Percentiles rank a stretch among this genome's conserved stretches.
phyloP scores from a whole-genome alignment of 495 filamentous ascomycete genomes.

The Rhypophila decipiens region DNA sequence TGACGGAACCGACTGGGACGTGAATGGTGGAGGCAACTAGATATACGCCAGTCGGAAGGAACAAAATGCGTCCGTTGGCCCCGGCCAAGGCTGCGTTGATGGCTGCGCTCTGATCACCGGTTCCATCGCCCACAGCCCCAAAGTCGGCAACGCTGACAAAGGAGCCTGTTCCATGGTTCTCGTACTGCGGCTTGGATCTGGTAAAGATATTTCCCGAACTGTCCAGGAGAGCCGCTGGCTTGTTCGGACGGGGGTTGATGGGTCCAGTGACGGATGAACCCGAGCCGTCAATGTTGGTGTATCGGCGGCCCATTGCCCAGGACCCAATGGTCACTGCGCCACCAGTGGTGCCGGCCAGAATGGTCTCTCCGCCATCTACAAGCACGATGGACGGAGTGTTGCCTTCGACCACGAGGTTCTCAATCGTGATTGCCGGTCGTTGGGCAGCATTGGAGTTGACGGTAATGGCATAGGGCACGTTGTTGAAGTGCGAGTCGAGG shows the following conservation, averaged over 20 bases:
- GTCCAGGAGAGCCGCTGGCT: conserved; percentile 11
- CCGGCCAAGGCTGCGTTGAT: conserved; percentile 43
- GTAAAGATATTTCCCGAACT: neutral
- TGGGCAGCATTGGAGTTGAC: conserved; percentile 49
- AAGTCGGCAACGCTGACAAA: conserved; percentile 24
- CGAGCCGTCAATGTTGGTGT: conserved; percentile 24
- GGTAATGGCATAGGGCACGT: conserved; percentile 54
- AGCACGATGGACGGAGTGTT: conserved; percentile 29
- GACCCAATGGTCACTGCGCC: conserved; percentile 61
- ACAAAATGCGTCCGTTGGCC: conserved; percentile 49
- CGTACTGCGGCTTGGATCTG: neutral
- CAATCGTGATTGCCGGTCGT: conserved; percentile 32
- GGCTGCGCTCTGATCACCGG: conserved; percentile 11
- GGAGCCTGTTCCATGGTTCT: neutral
- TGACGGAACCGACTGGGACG: conserved; percentile 39
- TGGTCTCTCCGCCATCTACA: conserved; percentile 26
- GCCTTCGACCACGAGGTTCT: conserved; percentile 43
- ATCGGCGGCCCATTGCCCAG: conserved; percentile 38
- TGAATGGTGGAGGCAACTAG: conserved; percentile 24
- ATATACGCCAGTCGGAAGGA: conserved; percentile 27
- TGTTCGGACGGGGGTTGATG: neutral
- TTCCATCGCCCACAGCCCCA: neutral
- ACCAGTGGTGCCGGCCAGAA: conserved; percentile 47
- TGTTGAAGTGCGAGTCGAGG: conserved; percentile 54
- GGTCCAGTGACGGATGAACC: no score